These are phyloP conservation scores for Lachancea quebecensis DNA, from an alignment of 805 yeast genomes.

Conservation along the genomic window DNA sequence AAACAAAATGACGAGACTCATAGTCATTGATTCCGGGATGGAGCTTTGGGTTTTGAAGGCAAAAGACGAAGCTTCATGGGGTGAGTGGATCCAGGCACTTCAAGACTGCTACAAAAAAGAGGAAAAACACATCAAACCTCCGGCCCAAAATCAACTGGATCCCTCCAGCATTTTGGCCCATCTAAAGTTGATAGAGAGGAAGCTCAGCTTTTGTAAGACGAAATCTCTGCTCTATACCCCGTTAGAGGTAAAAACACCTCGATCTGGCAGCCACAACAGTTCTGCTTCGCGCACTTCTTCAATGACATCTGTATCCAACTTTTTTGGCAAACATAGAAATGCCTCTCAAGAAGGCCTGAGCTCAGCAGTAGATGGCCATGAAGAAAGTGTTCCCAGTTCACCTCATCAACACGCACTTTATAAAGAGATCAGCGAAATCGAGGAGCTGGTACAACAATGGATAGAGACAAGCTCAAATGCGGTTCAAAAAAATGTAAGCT, in stretches of 20 bases:
- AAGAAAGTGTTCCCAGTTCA: neutral
- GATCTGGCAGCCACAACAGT: conserved; percentile 1
- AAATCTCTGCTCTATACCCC: conserved; percentile 20
- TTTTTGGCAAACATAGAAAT: conserved; percentile 5
- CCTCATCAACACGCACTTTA: conserved; percentile 22
- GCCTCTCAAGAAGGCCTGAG: conserved; percentile 4
- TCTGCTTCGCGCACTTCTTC: conserved; percentile 9
- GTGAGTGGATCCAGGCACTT: conserved; percentile 77
- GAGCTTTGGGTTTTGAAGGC: conserved; percentile 90
- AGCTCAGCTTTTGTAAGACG: conserved; percentile 23
- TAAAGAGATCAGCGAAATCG: conserved; percentile 20
- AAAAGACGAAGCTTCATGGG: conserved; percentile 54
- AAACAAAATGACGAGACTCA: conserved; percentile 54
- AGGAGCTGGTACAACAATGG: conserved; percentile 14
- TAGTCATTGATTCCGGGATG: conserved; percentile 88
- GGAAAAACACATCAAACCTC: conserved; percentile 4
- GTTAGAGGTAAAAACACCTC: neutral
- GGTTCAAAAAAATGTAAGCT: neutral
- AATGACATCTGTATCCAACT: conserved; percentile 6
- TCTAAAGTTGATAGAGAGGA: conserved; percentile 18
- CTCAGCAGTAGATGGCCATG: neutral
- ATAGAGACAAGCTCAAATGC: neutral
- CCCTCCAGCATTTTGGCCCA: conserved; percentile 5
- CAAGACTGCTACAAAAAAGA: conserved; percentile 35
- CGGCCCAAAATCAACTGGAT: neutral